These are phyloP conservation scores for Claviceps purpurea DNA, from an alignment of 2,329 filamentous ascomycete species.

Conservation along the genomic window DNA sequence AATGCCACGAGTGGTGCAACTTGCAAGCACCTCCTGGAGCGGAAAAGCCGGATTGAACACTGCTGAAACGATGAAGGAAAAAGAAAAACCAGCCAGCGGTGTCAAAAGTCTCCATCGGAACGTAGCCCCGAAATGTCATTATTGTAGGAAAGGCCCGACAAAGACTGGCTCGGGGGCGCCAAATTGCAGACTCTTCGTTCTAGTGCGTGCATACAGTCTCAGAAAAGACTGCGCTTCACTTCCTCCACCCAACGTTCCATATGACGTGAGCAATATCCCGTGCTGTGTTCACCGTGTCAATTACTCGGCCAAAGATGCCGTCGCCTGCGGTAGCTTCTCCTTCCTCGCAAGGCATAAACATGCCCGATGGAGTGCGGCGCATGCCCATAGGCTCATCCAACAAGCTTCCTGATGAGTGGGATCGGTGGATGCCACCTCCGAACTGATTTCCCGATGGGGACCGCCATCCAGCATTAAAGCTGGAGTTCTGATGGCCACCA, in stretches of 20 bases:
- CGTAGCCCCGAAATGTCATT: too few species aligned
- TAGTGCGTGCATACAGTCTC: too few species aligned
- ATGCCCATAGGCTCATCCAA: constrained; percentile 46
- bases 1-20: background rate
- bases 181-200: too few species aligned
- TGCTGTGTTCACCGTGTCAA: constrained; percentile 66
- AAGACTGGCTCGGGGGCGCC: too few species aligned
- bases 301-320: constrained; percentile 63
- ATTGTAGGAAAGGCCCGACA: too few species aligned
- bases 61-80: background rate
- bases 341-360: constrained; percentile 83
- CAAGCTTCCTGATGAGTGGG: constrained; percentile 35
- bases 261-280: constrained; percentile 59
- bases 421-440: constrained; percentile 27
- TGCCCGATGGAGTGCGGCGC: constrained; percentile 69
- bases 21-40: background rate
- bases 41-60: background rate
- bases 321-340: constrained; percentile 46
- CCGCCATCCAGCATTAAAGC: constrained; percentile 19
- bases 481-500: constrained; percentile 22
- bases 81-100: background rate
- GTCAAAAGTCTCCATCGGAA: background rate
- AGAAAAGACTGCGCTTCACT: constrained; percentile 20
- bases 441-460: constrained; percentile 14
- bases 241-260: constrained; percentile 57